Base-by-base conservation (phyloP, 2,329 filamentous ascomycete genomes). In the Botrytis porri region DNA sequence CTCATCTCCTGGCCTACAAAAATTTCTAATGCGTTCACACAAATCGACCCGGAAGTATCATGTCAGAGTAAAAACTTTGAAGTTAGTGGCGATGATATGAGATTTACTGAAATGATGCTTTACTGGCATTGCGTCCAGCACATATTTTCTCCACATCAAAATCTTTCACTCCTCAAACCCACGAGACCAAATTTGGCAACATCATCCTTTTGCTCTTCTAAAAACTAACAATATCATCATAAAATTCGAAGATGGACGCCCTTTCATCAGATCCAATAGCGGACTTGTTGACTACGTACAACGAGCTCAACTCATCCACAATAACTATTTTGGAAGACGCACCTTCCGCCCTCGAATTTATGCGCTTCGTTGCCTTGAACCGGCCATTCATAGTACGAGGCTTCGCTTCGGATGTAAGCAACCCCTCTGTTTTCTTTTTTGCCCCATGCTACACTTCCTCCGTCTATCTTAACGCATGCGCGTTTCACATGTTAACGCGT, bases 331-430 rank as follows among this genome's bases (percentile, higher is more conserved):
- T 94, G 4, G 61, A 84, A 22, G 84, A 87, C 60, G 88, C 91
- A 66, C 93, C 93, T 6, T 92, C 90, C 41, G 88, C 93, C 0
- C 86, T 96, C 9, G 91, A 95, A 79, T 95, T 95, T 80, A 92
- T 94, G 89, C 88, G 92, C 78, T 91, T 89, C 81, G 92, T 95
- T 32, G 86, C 91, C 25, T 86, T 84, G 51, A 96, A 95, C 80
- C 87, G 89, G 1, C 93, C 93, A 0, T 95, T 95, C 77, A 87
- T 95, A 4, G 84, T 95, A 41, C 86, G 91, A 54, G 83, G 85
- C 14, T 92, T 86, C 4, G 91, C 91, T 1, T 79, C 79, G 0
- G 81, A 85, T 51, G 70, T 72, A 62, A 61, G 64, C 8, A 48
- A 4, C 3, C 32, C 20, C 14, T 41, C 43, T 8, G 41, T 12